Evolutionary conservation across 1,139 yeast genomes (phyloP), one percentile per base, ranked within the genome.

Genomic region (Geotrichum macrosporum): DNA sequence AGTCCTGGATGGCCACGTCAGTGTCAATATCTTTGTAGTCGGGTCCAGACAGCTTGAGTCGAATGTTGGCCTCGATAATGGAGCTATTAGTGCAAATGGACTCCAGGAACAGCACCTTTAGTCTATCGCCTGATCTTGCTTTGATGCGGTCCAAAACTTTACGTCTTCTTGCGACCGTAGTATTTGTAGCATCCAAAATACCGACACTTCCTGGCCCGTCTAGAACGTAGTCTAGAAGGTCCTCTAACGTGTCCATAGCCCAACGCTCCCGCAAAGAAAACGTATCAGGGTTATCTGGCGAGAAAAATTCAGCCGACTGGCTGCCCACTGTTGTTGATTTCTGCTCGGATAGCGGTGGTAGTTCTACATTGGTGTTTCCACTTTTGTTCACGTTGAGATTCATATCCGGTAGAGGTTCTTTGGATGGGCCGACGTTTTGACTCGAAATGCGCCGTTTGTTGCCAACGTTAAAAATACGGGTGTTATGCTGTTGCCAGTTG

Each of bases 181-280:
- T 84, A 64, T 92, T 92, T 4, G 67, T 88, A 1, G 97, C 97
- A 67, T 92, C 98, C 60, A 92, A 82, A 13, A 92, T 87, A 1
- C 96, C 98, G 12, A 89, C 96, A 3, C 89, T 81, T 2, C 97
- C 97, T 27, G 81, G 78, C 0, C 89, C 95, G 22, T 77, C 74
- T 46, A 87, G 66, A 4, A 92, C 77, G 64, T 85, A 89, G 58
- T 87, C 94, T 33, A 92, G 71, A 52, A 92, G 68, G 59, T 84
- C 85, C 52, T 87, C 94, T 50, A 92, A 70, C 0, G 97, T 92
- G 55, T 89, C 96, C 80, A 84, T 81, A 0, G 98, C 98, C 96
- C 97, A 89, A 63, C 83, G 78, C 57, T 92, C 97, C 52, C 97
- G 75, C 44, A 88, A 70, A 24, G 75, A 71, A 12, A 79, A 79